Evolutionary conservation across 352 stramenopile genomes (phyloP), one percentile per base, ranked within the genome.

Genomic region (Thalassiosira pacifica): DNA sequence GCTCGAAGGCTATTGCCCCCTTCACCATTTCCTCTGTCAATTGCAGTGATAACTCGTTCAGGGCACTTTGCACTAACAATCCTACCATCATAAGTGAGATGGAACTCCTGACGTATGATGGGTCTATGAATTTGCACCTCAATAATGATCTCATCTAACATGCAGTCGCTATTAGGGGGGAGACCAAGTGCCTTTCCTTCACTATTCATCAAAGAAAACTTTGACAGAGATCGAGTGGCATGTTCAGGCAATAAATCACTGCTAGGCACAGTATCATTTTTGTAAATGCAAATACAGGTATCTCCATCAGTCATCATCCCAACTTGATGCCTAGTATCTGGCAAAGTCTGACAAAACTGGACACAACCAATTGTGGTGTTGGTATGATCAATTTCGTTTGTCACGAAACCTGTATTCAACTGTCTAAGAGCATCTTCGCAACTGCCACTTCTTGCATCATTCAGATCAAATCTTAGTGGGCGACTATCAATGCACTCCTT

Each of bases 401-500:
- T n/a, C 29, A 76, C 67, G 65, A 61, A 76, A 19, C 22, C 67
- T 37, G 67, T 76, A n/a, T 63, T 76, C 45, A 65, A 65, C 18
- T 53, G 26, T 24, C 31, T 27, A 5, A 76, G 19, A 45, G 31
- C 24, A 8, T 64, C 52, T 19, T 76, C 42, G 31, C 67, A 76
- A 64, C 67, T 76, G 16, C 53, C 53, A 53, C 2, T 18, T 32
- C 9, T 29, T 37, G 67, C 9, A 71, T 13, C 16, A 64, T 71
- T 37, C 18, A 61, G n/a, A 19, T 61, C 70, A 69, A 74, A 74
- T 40, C 63, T 69, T 57, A 55, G 42, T 27, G 76, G 76, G 16
- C 76, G 76, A 34, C 71, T 29, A 37, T 76, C 65, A 32, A 83
- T 83, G 29, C 68, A 79, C 0, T 79, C 63, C 22, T 80, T 68